Conservation (phyloP, 139 green algal genomes). For the Chlorella sp. region DNA sequence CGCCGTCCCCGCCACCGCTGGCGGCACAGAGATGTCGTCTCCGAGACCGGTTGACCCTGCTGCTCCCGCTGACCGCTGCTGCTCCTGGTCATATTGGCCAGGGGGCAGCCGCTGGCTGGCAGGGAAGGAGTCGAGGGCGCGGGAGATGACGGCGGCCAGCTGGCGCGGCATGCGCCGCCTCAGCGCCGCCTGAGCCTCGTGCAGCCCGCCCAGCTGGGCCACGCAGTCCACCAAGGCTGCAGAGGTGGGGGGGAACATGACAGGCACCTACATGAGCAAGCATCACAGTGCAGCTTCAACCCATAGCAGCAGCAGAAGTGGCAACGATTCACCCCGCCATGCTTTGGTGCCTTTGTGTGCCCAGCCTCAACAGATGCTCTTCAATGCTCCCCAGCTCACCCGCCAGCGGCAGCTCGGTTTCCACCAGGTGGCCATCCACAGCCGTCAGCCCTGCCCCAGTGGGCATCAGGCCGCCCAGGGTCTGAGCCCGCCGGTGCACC, state of each 20-base stretch:
- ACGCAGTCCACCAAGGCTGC: conserved; percentile 48
- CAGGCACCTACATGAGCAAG: no score
- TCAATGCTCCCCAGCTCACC: not conserved
- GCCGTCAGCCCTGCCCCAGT: not conserved
- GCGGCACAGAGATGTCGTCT: not conserved
- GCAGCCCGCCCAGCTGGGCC: conserved; percentile 53
- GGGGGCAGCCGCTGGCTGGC: not conserved
- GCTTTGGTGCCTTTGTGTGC: no score
- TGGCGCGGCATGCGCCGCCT: conserved; percentile 40
- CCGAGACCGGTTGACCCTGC: not conserved
- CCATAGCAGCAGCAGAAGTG: no score
- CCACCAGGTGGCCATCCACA: conserved; percentile 36
- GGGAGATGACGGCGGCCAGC: conserved; percentile 29
- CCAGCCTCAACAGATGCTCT: no score
- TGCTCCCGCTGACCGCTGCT: not conserved
- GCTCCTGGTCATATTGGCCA: not conserved
- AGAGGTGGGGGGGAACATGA: no score
- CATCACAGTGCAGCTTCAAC: no score
- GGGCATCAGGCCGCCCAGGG: not conserved
- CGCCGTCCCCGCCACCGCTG: conserved; percentile 30
- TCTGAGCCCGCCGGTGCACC: conserved; percentile 21
- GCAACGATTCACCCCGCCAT: no score
- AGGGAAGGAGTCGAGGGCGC: conserved; percentile 34
- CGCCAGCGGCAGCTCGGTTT: conserved; percentile 21
- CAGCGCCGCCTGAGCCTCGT: conserved; percentile 51